phyloP scores from a whole-genome alignment of 2,329 filamentous ascomycete species.

The Cadophora malorum region DNA sequence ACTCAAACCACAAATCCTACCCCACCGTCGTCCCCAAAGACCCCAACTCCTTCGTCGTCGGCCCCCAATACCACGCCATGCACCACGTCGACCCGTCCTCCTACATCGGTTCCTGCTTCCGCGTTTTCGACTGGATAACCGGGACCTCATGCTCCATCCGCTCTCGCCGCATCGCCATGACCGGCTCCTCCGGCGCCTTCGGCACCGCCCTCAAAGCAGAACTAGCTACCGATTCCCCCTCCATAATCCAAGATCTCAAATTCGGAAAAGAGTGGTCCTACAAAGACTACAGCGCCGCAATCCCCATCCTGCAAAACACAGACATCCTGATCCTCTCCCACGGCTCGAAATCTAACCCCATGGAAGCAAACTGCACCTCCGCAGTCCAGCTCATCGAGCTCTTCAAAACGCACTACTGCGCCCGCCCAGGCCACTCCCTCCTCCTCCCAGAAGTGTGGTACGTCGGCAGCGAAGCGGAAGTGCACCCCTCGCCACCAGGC shows the following conservation, averaged over 20 bases:
- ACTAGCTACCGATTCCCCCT: slow-evolving; percentile 20
- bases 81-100: slow-evolving; percentile 32
- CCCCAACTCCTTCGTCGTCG: slow-evolving; percentile 28
- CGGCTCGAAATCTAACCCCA: slow-evolving; percentile 23
- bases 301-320: slow-evolving; percentile 23
- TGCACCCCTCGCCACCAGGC: slow-evolving; percentile 12
- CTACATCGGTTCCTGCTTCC: slow-evolving; percentile 31
- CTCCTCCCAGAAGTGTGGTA: slow-evolving; percentile 30
- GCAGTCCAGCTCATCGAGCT: slow-evolving; percentile 22
- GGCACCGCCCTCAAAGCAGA: slow-evolving; percentile 23
- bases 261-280: slow-evolving; percentile 22
- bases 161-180: slow-evolving; percentile 26
- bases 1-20: slow-evolving; percentile 31
- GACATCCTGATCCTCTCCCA: slow-evolving; percentile 28
- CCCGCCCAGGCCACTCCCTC: slow-evolving; percentile 19
- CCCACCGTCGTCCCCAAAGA: slow-evolving; percentile 29
- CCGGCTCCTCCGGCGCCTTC: slow-evolving; percentile 17
- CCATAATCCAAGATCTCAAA: slow-evolving; percentile 23
- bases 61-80: slow-evolving; percentile 32
- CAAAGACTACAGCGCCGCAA: slow-evolving; percentile 10
- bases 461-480: slow-evolving; percentile 19
- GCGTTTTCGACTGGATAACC: slow-evolving; percentile 31
- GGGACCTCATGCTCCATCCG: slow-evolving; percentile 24
- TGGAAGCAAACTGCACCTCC: slow-evolving; percentile 16
- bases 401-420: slow-evolving; percentile 24